Conservation (phyloP, 1,139 yeast species). For the Keqinozyma sinolaborantium region DNA sequence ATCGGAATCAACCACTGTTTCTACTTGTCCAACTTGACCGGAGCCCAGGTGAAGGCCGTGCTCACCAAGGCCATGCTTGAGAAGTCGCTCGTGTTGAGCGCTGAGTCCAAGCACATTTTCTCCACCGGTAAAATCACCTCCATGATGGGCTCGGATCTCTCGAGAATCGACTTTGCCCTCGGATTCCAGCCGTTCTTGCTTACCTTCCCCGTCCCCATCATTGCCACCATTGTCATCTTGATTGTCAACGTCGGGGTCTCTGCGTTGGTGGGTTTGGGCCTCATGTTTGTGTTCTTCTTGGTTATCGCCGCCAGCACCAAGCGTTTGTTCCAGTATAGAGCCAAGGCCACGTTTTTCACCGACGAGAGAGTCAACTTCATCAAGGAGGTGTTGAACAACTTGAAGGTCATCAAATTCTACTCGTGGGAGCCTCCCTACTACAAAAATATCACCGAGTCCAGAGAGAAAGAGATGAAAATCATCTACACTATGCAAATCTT, state of each 20-base stretch:
- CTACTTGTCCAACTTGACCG: constrained; percentile 33
- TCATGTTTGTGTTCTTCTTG: constrained; percentile 22
- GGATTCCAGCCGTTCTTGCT: constrained; percentile 26
- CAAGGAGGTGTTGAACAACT: constrained; percentile 33
- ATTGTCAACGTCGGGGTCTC: constrained; percentile 30
- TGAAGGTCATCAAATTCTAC: constrained; percentile 35
- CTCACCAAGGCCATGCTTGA: constrained; percentile 65
- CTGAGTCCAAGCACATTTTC: constrained; percentile 53
- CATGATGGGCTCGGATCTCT: constrained; percentile 35
- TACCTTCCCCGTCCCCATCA: constrained; percentile 25
- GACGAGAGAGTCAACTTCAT: constrained; percentile 31
- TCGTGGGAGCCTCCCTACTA: constrained; percentile 73
- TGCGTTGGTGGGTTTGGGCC: constrained; percentile 31
- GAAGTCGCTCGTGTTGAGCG: constrained; percentile 61
- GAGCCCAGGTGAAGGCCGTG: constrained; percentile 65
- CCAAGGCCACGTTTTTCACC: constrained; percentile 24
- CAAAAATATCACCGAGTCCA: constrained; percentile 38
- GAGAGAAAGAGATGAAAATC: constrained; percentile 49
- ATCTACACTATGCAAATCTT: constrained; percentile 47
- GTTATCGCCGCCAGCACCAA: constrained; percentile 19
- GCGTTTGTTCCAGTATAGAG: constrained; percentile 22
- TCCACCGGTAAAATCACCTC: constrained; percentile 69
- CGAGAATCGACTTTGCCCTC: constrained; percentile 33
- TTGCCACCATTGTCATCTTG: constrained; percentile 30
- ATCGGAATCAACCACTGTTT: constrained; percentile 8